Evolutionary conservation across 2,329 filamentous ascomycete genomes (phyloP).

Genomic region (Elsinoe batatas): DNA sequence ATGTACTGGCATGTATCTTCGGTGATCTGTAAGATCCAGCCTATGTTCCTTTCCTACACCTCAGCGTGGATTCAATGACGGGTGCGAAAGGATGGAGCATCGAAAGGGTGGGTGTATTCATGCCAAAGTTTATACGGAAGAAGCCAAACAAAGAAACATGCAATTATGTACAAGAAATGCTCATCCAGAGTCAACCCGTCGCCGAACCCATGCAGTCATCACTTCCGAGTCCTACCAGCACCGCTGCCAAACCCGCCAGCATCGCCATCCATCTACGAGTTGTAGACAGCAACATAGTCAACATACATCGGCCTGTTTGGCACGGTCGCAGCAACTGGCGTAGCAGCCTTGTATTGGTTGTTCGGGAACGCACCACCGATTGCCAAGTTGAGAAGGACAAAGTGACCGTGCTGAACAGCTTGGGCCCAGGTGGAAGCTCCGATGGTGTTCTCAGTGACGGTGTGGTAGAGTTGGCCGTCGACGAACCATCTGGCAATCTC

Average conservation of each 20-base stretch:
- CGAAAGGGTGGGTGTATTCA: neutral
- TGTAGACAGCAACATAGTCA: slow-evolving; percentile 20
- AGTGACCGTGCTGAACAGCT: slow-evolving; percentile 22
- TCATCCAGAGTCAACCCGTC: neutral
- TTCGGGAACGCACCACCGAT: slow-evolving; percentile 25
- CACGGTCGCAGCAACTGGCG: slow-evolving; percentile 19
- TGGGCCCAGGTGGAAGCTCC: slow-evolving; percentile 21
- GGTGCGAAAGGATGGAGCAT: neutral
- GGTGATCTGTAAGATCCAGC: too few relatives aligned
- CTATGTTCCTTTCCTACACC: too few relatives aligned
- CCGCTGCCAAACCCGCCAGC: neutral
- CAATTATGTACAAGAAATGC: neutral
- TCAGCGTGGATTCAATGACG: neutral
- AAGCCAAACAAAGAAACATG: neutral
- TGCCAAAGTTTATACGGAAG: neutral
- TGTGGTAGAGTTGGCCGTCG: slow-evolving; percentile 18
- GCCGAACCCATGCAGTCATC: neutral
- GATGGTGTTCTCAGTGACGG: slow-evolving; percentile 19
- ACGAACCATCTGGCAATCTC: slow-evolving; percentile 23
- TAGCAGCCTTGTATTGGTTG: slow-evolving; percentile 20
- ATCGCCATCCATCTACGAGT: neutral
- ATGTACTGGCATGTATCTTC: too few relatives aligned
- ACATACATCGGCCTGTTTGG: slow-evolving; percentile 18
- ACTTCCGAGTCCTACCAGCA: neutral
- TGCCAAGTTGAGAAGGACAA: slow-evolving; percentile 23